These are phyloP conservation scores for Vitis vinifera DNA, from an alignment of 164 flowering plant genomes.

Conservation along the genomic window DNA sequence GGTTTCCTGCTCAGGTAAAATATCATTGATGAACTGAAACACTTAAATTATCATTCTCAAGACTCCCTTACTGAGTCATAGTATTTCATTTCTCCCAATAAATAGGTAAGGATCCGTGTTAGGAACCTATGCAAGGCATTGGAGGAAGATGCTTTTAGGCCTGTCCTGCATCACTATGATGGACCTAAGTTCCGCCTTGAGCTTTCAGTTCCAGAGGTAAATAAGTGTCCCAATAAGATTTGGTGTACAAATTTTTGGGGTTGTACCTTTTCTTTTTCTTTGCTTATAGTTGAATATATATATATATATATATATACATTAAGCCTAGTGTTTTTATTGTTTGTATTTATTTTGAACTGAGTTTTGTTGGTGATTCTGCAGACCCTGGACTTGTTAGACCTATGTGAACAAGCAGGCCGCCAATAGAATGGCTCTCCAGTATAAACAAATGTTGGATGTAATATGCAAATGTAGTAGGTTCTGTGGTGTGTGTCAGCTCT, in stretches of 20 bases:
- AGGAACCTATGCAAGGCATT: slow-evolving; percentile 70
- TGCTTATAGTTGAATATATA: too few species aligned
- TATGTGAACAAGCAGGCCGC: slow-evolving; percentile 69
- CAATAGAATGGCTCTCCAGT: slow-evolving; percentile 18
- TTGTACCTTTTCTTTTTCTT: too few species aligned
- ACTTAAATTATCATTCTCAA: not conserved
- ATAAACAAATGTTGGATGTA: slow-evolving; percentile 15
- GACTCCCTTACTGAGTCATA: not conserved
- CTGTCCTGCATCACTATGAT: slow-evolving; percentile 78
- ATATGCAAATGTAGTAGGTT: slow-evolving; percentile 17
- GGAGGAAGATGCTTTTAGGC: slow-evolving; percentile 88
- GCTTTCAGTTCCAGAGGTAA: slow-evolving; percentile 84
- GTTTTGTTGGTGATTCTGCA: slow-evolving; percentile 23
- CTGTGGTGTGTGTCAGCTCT: slow-evolving; percentile 18
- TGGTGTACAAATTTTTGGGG: not conserved
- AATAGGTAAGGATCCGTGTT: slow-evolving; percentile 65
- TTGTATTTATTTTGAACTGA: not conserved
- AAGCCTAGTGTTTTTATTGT: too few species aligned
- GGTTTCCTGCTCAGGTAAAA: slow-evolving; percentile 93
- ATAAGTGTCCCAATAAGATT: too few species aligned
- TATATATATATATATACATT: too few species aligned
- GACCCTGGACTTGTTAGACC: slow-evolving; percentile 77
- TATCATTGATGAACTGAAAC: not conserved
- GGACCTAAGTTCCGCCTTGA: slow-evolving; percentile 91
- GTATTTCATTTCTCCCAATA: not conserved